A percentile compares a stretch with the other conserved stretches of the same genome.
Conservation (phyloP, 306 rosid species). For the Pyrus pyrifolia region DNA sequence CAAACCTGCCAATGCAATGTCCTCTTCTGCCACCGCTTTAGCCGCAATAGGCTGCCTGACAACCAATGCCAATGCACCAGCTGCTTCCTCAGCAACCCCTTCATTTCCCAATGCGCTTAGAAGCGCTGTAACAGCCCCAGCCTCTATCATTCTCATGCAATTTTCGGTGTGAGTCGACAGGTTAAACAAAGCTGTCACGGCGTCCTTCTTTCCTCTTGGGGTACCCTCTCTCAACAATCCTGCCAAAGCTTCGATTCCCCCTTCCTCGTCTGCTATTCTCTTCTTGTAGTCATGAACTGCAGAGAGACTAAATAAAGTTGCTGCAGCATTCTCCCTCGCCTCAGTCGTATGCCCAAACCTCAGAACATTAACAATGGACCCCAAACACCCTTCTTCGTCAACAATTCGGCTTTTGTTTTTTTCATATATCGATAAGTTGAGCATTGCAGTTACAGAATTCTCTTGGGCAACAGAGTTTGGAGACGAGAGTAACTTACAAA, state of each 20-base stretch:
- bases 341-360: slow-evolving; percentile 81
- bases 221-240: slow-evolving; percentile 68
- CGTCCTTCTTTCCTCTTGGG: slow-evolving; percentile 87
- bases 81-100: slow-evolving; percentile 93
- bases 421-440: slow-evolving; percentile 77
- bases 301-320: slow-evolving; percentile 90
- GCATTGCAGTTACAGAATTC: slow-evolving; percentile 92
- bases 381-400: slow-evolving; percentile 71
- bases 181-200: slow-evolving; percentile 85
- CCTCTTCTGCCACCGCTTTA: slow-evolving; percentile 62
- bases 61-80: slow-evolving; percentile 80
- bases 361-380: slow-evolving; percentile 65
- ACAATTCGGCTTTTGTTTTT: slow-evolving; percentile 78
- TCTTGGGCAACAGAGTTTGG: slow-evolving; percentile 73
- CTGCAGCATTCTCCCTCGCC: slow-evolving; percentile 94
- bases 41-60: slow-evolving; percentile 74
- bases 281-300: slow-evolving; percentile 86
- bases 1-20: slow-evolving; percentile 60
- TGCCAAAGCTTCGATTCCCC: slow-evolving; percentile 74
- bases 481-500: slow-evolving; percentile 54
- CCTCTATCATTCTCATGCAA: slow-evolving; percentile 64
- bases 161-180: slow-evolving; percentile 80
- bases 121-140: slow-evolving; percentile 71
- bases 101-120: slow-evolving; percentile 65
- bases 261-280: slow-evolving; percentile 67